Percentiles rank a stretch among this genome's conserved stretches.
These are phyloP conservation scores for Chimonanthus praecox DNA, from an alignment of 164 flowering plant genomes.

Conservation along the genomic window DNA sequence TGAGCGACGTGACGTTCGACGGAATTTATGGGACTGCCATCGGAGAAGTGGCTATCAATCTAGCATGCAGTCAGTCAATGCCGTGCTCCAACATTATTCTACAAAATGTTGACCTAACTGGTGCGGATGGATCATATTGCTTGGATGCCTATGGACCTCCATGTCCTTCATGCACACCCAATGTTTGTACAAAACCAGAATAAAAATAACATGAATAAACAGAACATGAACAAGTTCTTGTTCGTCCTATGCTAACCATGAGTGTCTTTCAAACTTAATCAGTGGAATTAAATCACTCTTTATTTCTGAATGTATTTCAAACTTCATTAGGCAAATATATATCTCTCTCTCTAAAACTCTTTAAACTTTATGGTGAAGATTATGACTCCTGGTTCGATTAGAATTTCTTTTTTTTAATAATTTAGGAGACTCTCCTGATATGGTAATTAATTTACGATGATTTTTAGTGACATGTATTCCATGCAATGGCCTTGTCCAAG, in stretches of 20 bases:
- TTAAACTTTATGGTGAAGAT: no score
- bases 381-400: no score
- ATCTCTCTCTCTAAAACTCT: no score
- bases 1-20: background rate
- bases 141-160: background rate
- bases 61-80: conserved; percentile 3
- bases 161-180: background rate
- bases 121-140: background rate
- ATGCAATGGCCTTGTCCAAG: no score
- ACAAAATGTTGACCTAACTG: background rate
- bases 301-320: no score
- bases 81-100: conserved; percentile 5
- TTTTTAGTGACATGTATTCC: no score
- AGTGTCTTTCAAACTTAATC: background rate
- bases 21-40: conserved; percentile 6
- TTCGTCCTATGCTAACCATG: background rate
- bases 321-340: no score
- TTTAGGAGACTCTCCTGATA: no score
- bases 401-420: no score
- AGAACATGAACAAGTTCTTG: background rate
- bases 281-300: background rate
- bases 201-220: no score
- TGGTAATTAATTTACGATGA: no score
- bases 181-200: background rate
- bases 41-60: background rate